Evolutionary conservation across 441 rosid genomes (phyloP), one percentile per base, ranked within the genome.

Genomic region (Adansonia gregorii): DNA sequence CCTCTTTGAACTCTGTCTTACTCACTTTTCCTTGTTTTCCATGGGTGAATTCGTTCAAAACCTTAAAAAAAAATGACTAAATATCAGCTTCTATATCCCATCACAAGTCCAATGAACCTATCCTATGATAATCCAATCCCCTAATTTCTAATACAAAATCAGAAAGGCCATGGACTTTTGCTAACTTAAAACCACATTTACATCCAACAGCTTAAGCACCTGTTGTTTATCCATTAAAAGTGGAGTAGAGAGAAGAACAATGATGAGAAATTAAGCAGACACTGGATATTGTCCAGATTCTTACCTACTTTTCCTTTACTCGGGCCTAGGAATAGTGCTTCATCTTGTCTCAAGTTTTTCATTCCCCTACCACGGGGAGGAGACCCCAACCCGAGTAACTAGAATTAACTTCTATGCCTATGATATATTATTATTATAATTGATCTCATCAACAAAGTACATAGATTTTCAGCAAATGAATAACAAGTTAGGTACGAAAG

Each of bases 1-100:
- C 99, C 85, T 88, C 98, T 87, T 90, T 93, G 64, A 94, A 95
- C 83, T 88, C 94, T 7, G 80, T 80, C 84, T 90, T 95, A 87
- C 81, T 95, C 85, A 92, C 99, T 80, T 86, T 90, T 80, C 82
- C 89, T 83, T 88, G 86, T 80, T 88, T 90, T 52, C 94, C 97
- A 89, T 89, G 94, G 5, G 90, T 92, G 88, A 95, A 95, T 82
- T 95, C 97, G 73, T 81, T 85, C 72, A 94, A 78, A 64, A 94
- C 97, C 99, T 95, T 78, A 31, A 63, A 54, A 54, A 45, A 3
- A 31, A 19, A 31, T 12, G 27, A n/a, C 24, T 17, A 41, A 17
- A 43, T 43, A 8, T 67, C 24, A 43, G 52, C 71, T 43, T 67
- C 27, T 14, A 35, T 17, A 7, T 43, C 6, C 52, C 52, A 41